A percentile compares a stretch with the other conserved stretches of the same genome.
Conservation (phyloP, 2,329 filamentous ascomycete species). For the Cercospora sp. region DNA sequence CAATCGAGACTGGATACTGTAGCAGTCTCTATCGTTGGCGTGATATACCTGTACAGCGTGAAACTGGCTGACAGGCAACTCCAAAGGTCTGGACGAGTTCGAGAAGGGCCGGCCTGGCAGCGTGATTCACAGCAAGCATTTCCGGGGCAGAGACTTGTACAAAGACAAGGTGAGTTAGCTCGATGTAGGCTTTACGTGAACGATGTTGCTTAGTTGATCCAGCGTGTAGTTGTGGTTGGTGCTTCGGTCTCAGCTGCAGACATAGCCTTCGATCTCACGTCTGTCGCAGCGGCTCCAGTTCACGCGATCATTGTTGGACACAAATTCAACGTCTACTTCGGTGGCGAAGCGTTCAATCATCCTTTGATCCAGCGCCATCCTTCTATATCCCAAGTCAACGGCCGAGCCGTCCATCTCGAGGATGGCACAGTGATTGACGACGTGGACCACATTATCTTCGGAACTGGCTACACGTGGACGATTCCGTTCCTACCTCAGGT, state of each 20-base stretch:
- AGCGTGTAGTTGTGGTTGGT: constrained; percentile 61
- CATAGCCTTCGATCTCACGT: constrained; percentile 57
- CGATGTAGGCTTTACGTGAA: too few relatives aligned
- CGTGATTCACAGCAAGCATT: constrained; percentile 59
- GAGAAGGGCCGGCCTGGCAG: constrained; percentile 51
- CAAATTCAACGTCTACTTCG: constrained; percentile 57
- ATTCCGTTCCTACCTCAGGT: constrained; percentile 61
- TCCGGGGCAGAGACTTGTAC: constrained; percentile 50
- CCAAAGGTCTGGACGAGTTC: constrained; percentile 50
- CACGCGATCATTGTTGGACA: constrained; percentile 58
- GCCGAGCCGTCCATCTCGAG: constrained; percentile 56
- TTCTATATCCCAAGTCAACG: constrained; percentile 46
- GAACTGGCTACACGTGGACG: constrained; percentile 67
- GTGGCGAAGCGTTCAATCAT: constrained; percentile 61
- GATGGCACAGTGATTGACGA: constrained; percentile 56
- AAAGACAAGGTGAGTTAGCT: constrained; percentile 40
- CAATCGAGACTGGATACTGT: too few relatives aligned
- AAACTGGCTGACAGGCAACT: neutral
- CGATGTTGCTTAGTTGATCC: neutral
- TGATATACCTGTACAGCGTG: too few relatives aligned
- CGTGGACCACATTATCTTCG: constrained; percentile 66
- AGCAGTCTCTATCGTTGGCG: neutral
- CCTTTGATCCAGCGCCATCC: constrained; percentile 53
- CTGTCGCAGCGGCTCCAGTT: constrained; percentile 51
- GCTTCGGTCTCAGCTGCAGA: constrained; percentile 66